Conservation (phyloP, 2,329 filamentous ascomycete genomes). For the Pseudogymnoascus sp. region DNA sequence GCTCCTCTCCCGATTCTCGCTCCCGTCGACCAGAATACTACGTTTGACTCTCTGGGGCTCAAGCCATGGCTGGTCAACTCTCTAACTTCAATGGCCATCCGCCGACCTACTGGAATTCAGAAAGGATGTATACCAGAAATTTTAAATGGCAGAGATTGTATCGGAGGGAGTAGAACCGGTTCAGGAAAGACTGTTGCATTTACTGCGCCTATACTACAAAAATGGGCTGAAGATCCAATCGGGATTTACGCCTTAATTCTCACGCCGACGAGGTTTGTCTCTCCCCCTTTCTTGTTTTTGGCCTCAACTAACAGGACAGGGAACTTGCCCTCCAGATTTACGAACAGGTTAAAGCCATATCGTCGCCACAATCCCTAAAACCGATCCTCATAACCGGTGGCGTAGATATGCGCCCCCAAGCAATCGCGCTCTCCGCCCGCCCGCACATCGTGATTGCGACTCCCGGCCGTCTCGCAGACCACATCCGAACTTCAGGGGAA, state of each 20-base stretch:
- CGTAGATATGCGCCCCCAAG: constrained; percentile 84
- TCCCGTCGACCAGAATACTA: constrained; percentile 48
- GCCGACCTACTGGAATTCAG: constrained; percentile 83
- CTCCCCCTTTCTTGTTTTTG: neutral
- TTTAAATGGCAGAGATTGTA: constrained; percentile 81
- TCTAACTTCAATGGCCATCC: constrained; percentile 69
- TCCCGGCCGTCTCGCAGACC: constrained; percentile 84
- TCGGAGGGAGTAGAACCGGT: constrained; percentile 88
- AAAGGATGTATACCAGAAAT: constrained; percentile 89
- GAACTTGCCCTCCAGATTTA: constrained; percentile 94
- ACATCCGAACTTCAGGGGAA: constrained; percentile 82
- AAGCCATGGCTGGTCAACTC: constrained; percentile 83
- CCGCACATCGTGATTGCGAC: constrained; percentile 94
- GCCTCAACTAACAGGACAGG: constrained; percentile 31
- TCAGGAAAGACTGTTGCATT: constrained; percentile 97
- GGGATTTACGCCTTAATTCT: constrained; percentile 85
- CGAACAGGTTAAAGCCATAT: constrained; percentile 92
- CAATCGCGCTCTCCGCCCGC: constrained; percentile 68
- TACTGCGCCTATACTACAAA: constrained; percentile 85
- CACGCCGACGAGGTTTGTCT: constrained; percentile 65
- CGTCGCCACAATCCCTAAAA: constrained; percentile 78
- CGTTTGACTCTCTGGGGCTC: constrained; percentile 64
- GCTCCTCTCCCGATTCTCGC: constrained; percentile 34
- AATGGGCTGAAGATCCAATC: constrained; percentile 84
- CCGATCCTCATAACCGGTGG: constrained; percentile 85